Evolutionary conservation across 495 filamentous ascomycete species (phyloP).

Genomic region (Eremomyces bilateralis): DNA sequence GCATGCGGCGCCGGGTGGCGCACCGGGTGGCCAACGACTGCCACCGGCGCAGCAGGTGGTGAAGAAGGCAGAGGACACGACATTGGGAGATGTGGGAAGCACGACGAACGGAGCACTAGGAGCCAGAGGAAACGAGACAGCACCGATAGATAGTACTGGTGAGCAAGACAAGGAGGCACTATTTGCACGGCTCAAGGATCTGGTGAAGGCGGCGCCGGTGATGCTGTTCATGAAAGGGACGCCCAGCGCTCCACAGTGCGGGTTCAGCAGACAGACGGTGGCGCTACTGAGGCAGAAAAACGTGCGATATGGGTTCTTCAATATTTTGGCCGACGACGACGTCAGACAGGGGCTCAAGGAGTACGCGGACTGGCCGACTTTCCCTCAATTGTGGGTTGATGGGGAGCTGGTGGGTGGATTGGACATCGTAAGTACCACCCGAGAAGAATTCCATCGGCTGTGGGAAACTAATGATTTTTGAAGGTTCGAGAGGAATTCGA

Average conservation of each 20-base stretch:
- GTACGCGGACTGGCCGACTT: conserved; percentile 93
- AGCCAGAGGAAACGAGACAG: conserved; percentile 21
- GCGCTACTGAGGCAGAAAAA: conserved; percentile 63
- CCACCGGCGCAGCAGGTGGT: conserved; percentile 29
- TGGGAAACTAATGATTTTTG: conserved; percentile 4
- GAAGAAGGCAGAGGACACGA: conserved; percentile 15
- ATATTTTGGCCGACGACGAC: conserved; percentile 93
- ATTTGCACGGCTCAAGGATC: conserved; percentile 45
- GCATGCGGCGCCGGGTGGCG: conserved; percentile 31
- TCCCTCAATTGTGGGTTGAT: conserved; percentile 67
- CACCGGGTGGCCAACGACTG: conserved; percentile 21
- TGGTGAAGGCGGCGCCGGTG: conserved; percentile 86
- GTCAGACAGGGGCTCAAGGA: conserved; percentile 89
- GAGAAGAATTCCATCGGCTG: not conserved
- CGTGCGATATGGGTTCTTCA: conserved; percentile 96
- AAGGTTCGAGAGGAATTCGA: conserved; percentile 40
- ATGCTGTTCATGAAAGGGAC: conserved; percentile 97
- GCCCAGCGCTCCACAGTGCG: conserved; percentile 76
- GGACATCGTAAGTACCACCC: conserved; percentile 63
- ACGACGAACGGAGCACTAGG: conserved; percentile 12
- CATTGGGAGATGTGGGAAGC: conserved; percentile 3
- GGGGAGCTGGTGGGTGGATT: conserved; percentile 79
- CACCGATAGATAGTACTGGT: conserved; percentile 26
- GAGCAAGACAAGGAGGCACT: conserved; percentile 55
- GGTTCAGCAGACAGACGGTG: conserved; percentile 81